phyloP scores from a whole-genome alignment of 192 early-diverging fungal species.

The Entomortierella chlamydospora region DNA sequence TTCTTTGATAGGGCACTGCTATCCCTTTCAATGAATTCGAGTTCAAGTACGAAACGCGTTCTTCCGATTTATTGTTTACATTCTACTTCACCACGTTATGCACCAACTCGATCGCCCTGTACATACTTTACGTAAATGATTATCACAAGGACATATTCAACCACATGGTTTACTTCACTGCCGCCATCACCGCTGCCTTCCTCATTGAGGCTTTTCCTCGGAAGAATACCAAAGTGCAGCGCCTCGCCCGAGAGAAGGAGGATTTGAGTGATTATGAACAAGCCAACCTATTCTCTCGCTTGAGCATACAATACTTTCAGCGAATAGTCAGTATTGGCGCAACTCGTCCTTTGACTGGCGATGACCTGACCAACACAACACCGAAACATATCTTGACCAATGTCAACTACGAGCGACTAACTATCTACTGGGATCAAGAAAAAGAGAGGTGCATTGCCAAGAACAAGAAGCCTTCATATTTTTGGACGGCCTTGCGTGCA shows the following conservation, averaged over 20 bases:
- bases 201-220: conserved; percentile 33
- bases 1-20: conserved; percentile 22
- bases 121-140: conserved; percentile 13
- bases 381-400: conserved; percentile 16
- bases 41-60: conserved; percentile 31
- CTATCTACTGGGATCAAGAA: conserved; percentile 6
- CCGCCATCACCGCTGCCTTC: conserved; percentile 14
- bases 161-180: conserved; percentile 1
- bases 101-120: conserved; percentile 4
- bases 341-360: conserved; percentile 23
- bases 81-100: conserved; percentile 8
- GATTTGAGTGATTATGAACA: conserved; percentile 17
- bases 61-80: conserved; percentile 25
- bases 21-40: conserved; percentile 17
- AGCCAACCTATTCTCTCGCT: conserved; percentile 29
- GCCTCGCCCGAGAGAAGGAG: conserved; percentile 33
- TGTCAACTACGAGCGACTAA: conserved; percentile 12
- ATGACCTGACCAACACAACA: conserved; percentile 19
- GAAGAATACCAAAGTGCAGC: conserved; percentile 19
- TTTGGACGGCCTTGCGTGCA: conserved; percentile 25
- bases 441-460: background rate
- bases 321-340: conserved; percentile 30
- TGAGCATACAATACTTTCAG: conserved; percentile 19
- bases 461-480: conserved; percentile 14
- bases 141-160: background rate